These are phyloP conservation scores for Trebouxiophyceae sp. DNA, from an alignment of 163 green algal genomes.

Conservation along the genomic window DNA sequence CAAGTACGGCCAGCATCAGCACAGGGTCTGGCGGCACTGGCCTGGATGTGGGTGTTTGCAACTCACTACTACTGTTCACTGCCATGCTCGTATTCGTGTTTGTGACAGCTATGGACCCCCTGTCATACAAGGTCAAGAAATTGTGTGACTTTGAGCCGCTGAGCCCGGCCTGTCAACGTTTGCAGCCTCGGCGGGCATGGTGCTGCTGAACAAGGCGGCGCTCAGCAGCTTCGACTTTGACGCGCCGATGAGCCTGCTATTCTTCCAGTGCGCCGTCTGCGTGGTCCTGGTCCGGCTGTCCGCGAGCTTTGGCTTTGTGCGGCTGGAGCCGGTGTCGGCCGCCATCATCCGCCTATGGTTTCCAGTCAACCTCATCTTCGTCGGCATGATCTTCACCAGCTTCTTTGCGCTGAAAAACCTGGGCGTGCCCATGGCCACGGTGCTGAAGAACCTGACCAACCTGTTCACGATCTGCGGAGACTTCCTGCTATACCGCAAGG, in stretches of 20 bases:
- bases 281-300: constrained; percentile 35
- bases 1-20: too few relatives aligned
- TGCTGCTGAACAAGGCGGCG: constrained; percentile 81
- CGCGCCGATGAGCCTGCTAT: constrained; percentile 60
- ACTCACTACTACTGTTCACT: too few relatives aligned
- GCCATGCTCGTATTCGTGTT: too few relatives aligned
- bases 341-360: constrained; percentile 65
- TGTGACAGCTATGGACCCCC: too few relatives aligned
- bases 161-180: too few relatives aligned
- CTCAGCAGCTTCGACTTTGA: constrained; percentile 69
- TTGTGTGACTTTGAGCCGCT: too few relatives aligned
- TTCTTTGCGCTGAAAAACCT: constrained; percentile 73
- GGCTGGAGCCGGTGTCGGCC: constrained; percentile 26
- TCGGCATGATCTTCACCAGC: constrained; percentile 76
- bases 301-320: constrained; percentile 20
- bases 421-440: constrained; percentile 58
- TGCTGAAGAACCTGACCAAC: constrained; percentile 94
- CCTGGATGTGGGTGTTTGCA: too few relatives aligned
- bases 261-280: constrained; percentile 70
- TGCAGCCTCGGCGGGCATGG: constrained; percentile 37
- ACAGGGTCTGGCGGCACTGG: too few relatives aligned
- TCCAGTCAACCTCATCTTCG: constrained; percentile 89
- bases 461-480: constrained; percentile 82
- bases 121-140: too few relatives aligned
- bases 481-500: constrained; percentile 65